Evolutionary conservation across 208 protist species (phyloP), one percentile per base, ranked within the genome.

Genomic region (Crithidia brevicula): DNA sequence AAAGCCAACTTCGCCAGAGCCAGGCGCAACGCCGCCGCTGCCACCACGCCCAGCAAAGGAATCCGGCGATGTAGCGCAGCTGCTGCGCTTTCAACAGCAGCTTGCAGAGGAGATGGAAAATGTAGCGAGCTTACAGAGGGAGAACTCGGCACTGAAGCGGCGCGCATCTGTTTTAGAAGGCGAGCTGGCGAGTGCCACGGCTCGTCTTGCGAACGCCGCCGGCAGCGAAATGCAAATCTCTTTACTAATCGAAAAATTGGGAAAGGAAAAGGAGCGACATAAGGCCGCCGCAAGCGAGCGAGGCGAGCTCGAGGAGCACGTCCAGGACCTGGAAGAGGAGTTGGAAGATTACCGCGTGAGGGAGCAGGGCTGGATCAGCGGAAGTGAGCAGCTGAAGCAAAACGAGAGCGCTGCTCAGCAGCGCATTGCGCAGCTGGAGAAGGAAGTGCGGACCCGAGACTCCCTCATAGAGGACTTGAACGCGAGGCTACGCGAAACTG

Each of bases 41-140:
- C 1, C 64, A 38, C 9, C 27, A 40, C 11, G 20, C 30, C 18
- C 23, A 8, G 27, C 38, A 46, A 53, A 30, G 27, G 58, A 68
- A 22, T 47, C 33, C 18, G 45, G 31, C 4, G 61, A 75, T 36
- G 46, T 61, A 6, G 64, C 60, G 0, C 83, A 91, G 57, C 67
- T 92, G 20, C 72, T 92, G 15, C 84, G 82, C 23, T 88, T 91
- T 42, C 86, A 95, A 57, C 75, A 73, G 34, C 74, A 85, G 52
- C 63, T 92, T 9, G 83, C 83, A 4, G 83, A 87, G 45, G 85
- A 92, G 71, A 89, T 92, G 85, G 75, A 84, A 43, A 59, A 43
- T 10, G 72, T 65, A 8, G 38, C 63, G 10, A 31, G n/a, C 25
- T 58, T 94, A 20, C 62, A 73, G 25, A 40, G 67, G 6, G 69